These are phyloP conservation scores for Malbranchea zuffiana DNA, from an alignment of 2,329 filamentous ascomycete genomes.

Conservation along the genomic window DNA sequence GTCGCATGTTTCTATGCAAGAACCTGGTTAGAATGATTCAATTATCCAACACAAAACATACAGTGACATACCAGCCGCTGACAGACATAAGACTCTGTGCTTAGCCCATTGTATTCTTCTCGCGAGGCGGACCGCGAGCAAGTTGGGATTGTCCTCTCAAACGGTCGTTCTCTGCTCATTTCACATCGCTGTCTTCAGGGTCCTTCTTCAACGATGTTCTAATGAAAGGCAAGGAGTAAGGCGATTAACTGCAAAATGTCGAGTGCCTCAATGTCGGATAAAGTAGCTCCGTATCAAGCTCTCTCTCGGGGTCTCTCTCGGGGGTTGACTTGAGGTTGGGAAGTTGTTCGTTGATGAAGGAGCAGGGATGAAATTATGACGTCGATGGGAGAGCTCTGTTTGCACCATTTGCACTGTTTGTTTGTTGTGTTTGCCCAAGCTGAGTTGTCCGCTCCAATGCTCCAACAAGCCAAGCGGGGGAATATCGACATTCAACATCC, in stretches of 20 bases:
- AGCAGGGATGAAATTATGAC: constrained; percentile 20
- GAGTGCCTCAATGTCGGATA: too few species aligned
- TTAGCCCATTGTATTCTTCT: constrained; percentile 28
- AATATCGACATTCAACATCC: background rate
- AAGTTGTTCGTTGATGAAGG: background rate
- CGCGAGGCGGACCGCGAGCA: constrained; percentile 8
- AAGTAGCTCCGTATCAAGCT: too few species aligned
- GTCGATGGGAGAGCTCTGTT: constrained; percentile 16
- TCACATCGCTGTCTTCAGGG: constrained; percentile 12
- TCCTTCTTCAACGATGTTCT: too few species aligned
- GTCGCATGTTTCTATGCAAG: constrained; percentile 46
- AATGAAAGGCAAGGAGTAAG: too few species aligned
- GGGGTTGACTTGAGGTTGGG: background rate
- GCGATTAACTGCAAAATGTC: too few species aligned
- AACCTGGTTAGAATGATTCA: constrained; percentile 13
- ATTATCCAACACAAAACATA: constrained; percentile 1
- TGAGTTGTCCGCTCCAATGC: too few species aligned
- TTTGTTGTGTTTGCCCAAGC: constrained; percentile 16
- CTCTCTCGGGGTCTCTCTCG: background rate
- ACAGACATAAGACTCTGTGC: constrained; percentile 43
- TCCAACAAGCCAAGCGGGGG: too few species aligned
- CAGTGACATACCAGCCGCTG: constrained; percentile 39
- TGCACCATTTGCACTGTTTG: constrained; percentile 22
- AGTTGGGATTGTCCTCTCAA: constrained; percentile 11
- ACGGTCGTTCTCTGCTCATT: constrained; percentile 11